Base-by-base conservation (phyloP, 2,329 filamentous ascomycete genomes). In the Sarocladium brachiariae region DNA sequence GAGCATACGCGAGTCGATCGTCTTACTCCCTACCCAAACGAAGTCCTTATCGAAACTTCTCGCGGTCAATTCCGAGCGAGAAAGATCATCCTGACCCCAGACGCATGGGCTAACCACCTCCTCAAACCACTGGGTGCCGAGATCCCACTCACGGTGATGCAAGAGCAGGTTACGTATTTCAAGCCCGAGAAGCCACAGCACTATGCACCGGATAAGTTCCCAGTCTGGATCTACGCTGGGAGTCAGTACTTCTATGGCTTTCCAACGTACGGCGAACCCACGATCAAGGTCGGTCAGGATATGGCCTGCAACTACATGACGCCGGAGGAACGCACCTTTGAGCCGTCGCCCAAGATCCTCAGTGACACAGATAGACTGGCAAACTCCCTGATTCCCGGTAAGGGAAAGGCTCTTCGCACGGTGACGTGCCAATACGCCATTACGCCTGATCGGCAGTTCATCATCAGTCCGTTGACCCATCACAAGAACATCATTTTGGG, bases 341-440 rank as follows among this genome's bases (percentile, higher is more conserved):
- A 47, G 3, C 54, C 51, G 13, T 55, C 54, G 9, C 38, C 52
- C 1, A 27, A 51, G 35, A 14, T 52, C 4, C 27, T 51, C 1
- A 19, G 18, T 5, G 13, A 51, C 0, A 33, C 49, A 5, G 24
- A 54, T n/a, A 41, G 6, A 2, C 48, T 27, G 27, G 47, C 11
- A 25, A 16, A 13, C 35, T 47, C 14, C 18, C 19, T 45, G 4
- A 27, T 27, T 16, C 21, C 56, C 53, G 0, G 13, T n/a, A 3
- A 56, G 51, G 46, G 58, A 25, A 27, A 30, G 24, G 23, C 39
- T 3, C 1, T 60, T 11, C 56, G 59, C 4, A 61, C 59, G 3
- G 51, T 61, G 8, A 61, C 59, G 1, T 61, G 59, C 6, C 59
- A 61, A n/a, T 61, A 61, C 9, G 54, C 59, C 0, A 56, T 60